Percentiles rank a stretch among this genome's conserved stretches.
Evolutionary conservation across 139 green algal genomes (phyloP).

Genomic region (Trebouxia sp.): DNA sequence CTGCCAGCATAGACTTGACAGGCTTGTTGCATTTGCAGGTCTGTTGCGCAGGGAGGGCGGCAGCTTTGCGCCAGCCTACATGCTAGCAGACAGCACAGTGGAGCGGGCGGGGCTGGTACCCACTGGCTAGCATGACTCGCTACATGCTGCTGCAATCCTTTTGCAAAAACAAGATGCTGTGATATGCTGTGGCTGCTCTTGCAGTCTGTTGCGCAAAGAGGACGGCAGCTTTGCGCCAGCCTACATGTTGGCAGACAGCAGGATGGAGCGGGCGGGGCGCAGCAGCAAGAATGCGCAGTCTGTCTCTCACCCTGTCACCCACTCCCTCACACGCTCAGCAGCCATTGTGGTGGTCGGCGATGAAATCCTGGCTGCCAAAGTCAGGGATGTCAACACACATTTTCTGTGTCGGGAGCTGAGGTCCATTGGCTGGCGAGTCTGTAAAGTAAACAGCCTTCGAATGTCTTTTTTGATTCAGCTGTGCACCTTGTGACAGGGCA

Average conservation of each 20-base stretch:
- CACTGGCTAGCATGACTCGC: no score
- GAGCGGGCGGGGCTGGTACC: slow-evolving; percentile 76
- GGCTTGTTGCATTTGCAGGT: no score
- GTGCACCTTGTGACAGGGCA: no score
- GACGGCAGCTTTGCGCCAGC: slow-evolving; percentile 81
- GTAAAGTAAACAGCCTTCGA: slow-evolving; percentile 30
- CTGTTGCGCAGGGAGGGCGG: slow-evolving; percentile 75
- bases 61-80: slow-evolving; percentile 73
- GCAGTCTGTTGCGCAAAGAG: slow-evolving; percentile 64
- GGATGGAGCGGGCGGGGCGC: slow-evolving; percentile 75
- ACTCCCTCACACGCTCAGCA: slow-evolving; percentile 21
- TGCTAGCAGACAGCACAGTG: slow-evolving; percentile 74
- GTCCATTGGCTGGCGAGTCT: slow-evolving; percentile 50
- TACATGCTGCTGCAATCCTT: no score
- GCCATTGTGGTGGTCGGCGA: slow-evolving; percentile 50
- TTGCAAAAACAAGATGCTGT: no score
- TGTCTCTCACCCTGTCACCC: neutral
- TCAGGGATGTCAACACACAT: slow-evolving; percentile 73
- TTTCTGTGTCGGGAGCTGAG: slow-evolving; percentile 76
- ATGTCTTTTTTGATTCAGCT: neutral
- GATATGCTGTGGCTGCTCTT: no score
- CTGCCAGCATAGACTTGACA: no score
- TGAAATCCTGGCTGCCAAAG: slow-evolving; percentile 63
- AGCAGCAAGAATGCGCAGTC: neutral
- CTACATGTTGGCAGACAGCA: slow-evolving; percentile 72